Base-by-base conservation (phyloP, 2,329 filamentous ascomycete genomes). In the Cladophialophora psammophila region DNA sequence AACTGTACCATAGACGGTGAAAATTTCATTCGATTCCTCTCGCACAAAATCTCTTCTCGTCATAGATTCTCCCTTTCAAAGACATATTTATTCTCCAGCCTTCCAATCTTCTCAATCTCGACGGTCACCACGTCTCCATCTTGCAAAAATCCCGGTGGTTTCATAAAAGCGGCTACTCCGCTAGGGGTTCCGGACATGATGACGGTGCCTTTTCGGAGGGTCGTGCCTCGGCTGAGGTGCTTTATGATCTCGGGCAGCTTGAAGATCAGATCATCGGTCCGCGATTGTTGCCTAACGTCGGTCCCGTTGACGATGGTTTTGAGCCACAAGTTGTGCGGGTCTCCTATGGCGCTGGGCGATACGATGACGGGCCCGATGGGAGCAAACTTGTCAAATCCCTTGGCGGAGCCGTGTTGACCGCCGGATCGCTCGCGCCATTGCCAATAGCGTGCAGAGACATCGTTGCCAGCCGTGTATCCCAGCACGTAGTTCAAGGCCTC, bases 381-480 rank as follows among this genome's bases (percentile, higher is more conserved):
- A 0, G 84, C 83, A 70, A 80, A 87, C 0, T 81, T 85, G 69
- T 88, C 85, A 62, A 88, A 87, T 0, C 84, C 83, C 70, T 88
- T 81, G 26, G 74, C 72, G 53, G 75, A 78, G 40, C 73, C 86
- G 89, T 89, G 92, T 78, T 92, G 90, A 75, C 53, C 52, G 15
- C 69, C 65, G 1, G 88, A 85, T 15, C 88, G 88, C 18, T 89
- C 90, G 50, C 83, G 84, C 68, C 91, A 78, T 78, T 92, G 90
- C 89, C 90, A 93, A 71, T 91, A 90, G 50, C 91, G 87, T 13
- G 63, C 56, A 10, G 89, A 92, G n/a, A 94, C 86, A 76, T 94
- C 91, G 77, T 94, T 91, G 63, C 91, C 90, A 36, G 91, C 85
- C 1, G 88, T 84, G 75, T 93, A 94, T 4, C 91, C 91, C 1